These are phyloP conservation scores for Hypomontagnella monticulosa DNA, from an alignment of 495 filamentous ascomycete species.

Conservation along the genomic window DNA sequence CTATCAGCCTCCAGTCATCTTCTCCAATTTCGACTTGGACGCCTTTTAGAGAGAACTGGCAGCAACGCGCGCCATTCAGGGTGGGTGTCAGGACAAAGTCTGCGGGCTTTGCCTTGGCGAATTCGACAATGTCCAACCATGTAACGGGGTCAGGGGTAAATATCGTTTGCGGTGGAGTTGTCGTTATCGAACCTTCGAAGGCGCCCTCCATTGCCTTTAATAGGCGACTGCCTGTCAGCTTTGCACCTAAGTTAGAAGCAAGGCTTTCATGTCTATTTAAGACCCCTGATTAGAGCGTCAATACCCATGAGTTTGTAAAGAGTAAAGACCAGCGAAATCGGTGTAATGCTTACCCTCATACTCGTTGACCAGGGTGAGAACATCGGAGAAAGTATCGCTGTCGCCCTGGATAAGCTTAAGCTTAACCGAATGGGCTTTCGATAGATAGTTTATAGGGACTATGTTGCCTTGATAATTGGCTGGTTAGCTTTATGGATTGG, in stretches of 20 bases:
- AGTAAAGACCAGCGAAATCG: neutral
- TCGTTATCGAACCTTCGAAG: constrained; percentile 81
- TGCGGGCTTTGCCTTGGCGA: constrained; percentile 79
- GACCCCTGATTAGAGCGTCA: constrained; percentile 61
- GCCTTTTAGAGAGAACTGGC: constrained; percentile 84
- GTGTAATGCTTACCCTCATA: constrained; percentile 66
- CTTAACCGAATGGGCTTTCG: constrained; percentile 48
- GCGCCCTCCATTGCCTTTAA: constrained; percentile 86
- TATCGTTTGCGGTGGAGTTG: constrained; percentile 57
- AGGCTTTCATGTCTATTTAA: constrained; percentile 86
- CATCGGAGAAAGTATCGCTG: constrained; percentile 54
- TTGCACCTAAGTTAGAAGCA: constrained; percentile 83
- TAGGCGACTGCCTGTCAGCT: constrained; percentile 81
- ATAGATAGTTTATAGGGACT: constrained; percentile 84
- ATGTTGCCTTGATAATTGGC: constrained; percentile 50
- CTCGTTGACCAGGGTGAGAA: constrained; percentile 73
- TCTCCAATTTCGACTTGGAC: constrained; percentile 85
- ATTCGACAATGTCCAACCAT: constrained; percentile 88
- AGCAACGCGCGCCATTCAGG: constrained; percentile 69
- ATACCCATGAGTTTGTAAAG: constrained; percentile 10
- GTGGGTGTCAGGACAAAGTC: constrained; percentile 79
- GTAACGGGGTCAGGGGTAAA: constrained; percentile 70
- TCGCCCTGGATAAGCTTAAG: constrained; percentile 59
- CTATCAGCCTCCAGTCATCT: constrained; percentile 84
- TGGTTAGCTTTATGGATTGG: constrained; percentile 12